Base-by-base conservation (phyloP, 2,329 filamentous ascomycete species). In the Didymella keratinophila region DNA sequence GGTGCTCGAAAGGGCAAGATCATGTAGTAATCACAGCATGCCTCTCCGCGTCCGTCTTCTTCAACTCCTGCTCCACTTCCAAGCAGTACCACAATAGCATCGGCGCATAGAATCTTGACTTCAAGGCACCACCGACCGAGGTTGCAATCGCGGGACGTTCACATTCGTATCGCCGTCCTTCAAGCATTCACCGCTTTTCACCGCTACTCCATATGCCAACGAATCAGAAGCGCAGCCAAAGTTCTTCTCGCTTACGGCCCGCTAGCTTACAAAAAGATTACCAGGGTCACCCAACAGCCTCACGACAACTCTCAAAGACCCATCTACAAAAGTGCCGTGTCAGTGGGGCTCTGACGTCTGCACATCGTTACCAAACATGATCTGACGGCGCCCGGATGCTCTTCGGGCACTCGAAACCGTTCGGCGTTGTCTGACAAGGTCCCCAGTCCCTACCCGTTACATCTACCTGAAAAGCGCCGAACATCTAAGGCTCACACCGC, bases 151-250 rank as follows among this genome's bases (percentile, higher is more conserved):
- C 27, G 43, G 16, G 36, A 55, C 45, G 21, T 37, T 37, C 18
- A 43, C 39, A 18, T 52, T 44, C 34, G 39, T 45, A 54, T 44
- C 23, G 37, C 37, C 39, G 42, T 47, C 16, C 46, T 39, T 42
- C 45, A 6, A 39, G 36, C 36, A 36, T 60, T 55, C 56, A 60
- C 56, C 56, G 56, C 56, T 60, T 47, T 52, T 52, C 56, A 55
- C 56, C 52, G 51, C 52, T 55, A 47, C 28, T 60, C 56, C 9
- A 37, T 3, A 9, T 10, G 14, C 21, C 16, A 10, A 30, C 56
- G 46, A 60, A 58, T 51, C 3, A 54, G 50, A 25, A 8, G 25
- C 28, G 34, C 6, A 4, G 20, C 42, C 28, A 44, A 20, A 50
- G 27, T 20, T 37, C 10, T 3, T 18, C 46, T 60, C 56, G 56